Conservation (phyloP, 1,284 basidiomycete species). For the Leccinum pseudoinsigne region DNA sequence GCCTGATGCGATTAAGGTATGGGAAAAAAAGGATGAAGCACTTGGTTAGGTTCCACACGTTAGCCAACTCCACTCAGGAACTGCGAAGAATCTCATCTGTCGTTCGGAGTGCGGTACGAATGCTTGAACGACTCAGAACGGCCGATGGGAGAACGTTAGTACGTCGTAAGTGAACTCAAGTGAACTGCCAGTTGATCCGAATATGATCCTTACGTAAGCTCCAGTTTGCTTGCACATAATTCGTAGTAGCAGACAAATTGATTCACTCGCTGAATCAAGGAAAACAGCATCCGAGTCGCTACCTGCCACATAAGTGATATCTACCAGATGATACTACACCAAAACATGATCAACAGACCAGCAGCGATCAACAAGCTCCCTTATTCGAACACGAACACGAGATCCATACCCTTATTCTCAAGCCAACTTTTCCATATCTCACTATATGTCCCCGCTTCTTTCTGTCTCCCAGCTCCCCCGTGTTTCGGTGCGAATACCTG, state of each 20-base stretch:
- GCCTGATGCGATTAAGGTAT: background rate
- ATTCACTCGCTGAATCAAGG: background rate
- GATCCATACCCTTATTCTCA: conserved; percentile 23
- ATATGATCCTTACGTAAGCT: background rate
- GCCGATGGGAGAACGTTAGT: background rate
- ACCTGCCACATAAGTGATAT: background rate
- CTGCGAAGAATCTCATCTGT: background rate
- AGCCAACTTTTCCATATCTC: conserved; percentile 39
- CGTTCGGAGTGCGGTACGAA: background rate
- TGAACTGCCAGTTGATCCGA: too few relatives aligned
- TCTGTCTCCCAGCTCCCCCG: background rate
- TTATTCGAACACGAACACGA: conserved; percentile 29
- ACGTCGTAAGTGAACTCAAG: too few relatives aligned
- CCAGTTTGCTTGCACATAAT: too few relatives aligned
- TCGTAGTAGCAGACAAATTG: too few relatives aligned
- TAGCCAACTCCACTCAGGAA: background rate
- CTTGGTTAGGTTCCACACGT: background rate
- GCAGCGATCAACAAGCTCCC: background rate
- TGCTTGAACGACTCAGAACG: background rate
- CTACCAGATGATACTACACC: background rate
- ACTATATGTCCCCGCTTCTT: conserved; percentile 26
- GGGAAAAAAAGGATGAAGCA: background rate
- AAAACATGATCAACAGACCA: background rate
- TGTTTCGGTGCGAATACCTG: conserved; percentile 26
- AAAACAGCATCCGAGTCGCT: background rate